These are phyloP conservation scores for Botrytis deweyae DNA, from an alignment of 2,329 filamentous ascomycete genomes.

Conservation along the genomic window DNA sequence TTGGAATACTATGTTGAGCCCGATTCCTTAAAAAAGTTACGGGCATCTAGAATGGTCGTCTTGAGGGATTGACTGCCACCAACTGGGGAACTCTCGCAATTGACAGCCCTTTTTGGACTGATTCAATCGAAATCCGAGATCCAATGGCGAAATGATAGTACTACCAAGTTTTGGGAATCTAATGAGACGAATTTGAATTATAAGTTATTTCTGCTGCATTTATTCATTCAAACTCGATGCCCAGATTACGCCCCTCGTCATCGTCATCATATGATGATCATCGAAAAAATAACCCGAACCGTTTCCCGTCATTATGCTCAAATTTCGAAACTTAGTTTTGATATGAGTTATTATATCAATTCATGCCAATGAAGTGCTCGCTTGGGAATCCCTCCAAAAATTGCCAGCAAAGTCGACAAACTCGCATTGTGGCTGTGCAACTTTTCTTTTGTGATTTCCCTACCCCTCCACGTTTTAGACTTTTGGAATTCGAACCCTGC, in stretches of 20 bases:
- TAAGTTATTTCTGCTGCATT: neutral
- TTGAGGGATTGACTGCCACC: neutral
- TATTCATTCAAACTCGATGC: neutral
- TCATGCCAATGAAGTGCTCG: constrained; percentile 9
- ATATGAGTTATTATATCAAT: constrained; percentile 17
- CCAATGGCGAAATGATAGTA: neutral
- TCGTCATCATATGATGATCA: constrained; percentile 7
- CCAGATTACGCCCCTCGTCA: neutral
- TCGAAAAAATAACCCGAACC: neutral
- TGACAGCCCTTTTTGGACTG: neutral
- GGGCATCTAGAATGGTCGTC: neutral
- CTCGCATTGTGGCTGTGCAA: constrained; percentile 20
- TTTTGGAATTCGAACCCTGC: neutral
- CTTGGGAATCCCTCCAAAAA: constrained; percentile 8
- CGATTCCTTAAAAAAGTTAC: neutral
- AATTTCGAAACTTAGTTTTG: neutral
- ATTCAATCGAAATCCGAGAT: neutral
- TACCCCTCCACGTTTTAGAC: neutral
- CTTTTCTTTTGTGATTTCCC: neutral
- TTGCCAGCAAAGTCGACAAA: neutral
- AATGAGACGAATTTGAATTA: neutral
- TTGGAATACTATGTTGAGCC: neutral
- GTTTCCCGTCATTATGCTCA: constrained; percentile 4
- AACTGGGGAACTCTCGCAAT: neutral
- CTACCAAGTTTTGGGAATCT: neutral